These are phyloP conservation scores for Canna indica DNA, from an alignment of 176 grass and related monocot genomes.

Conservation along the genomic window DNA sequence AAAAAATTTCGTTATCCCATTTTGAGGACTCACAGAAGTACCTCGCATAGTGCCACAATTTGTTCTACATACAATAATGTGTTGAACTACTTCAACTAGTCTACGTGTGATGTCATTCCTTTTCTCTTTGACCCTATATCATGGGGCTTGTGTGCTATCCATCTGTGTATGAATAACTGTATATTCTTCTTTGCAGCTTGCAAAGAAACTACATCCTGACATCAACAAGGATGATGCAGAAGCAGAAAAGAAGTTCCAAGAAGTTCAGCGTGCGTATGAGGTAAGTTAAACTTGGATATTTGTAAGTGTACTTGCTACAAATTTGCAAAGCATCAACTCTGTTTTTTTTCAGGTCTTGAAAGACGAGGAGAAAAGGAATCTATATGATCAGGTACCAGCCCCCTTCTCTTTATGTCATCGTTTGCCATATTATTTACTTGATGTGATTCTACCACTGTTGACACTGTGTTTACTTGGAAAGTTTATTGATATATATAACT, in stretches of 20 bases:
- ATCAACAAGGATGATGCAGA: conserved; percentile 86
- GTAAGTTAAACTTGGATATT: conserved; percentile 25
- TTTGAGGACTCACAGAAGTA: too few relatives aligned
- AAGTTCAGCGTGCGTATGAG: conserved; percentile 95
- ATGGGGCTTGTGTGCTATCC: conserved; percentile 3
- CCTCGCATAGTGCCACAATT: too few relatives aligned
- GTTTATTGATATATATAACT: not conserved
- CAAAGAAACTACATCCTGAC: conserved; percentile 95
- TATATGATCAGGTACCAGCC: conserved; percentile 80
- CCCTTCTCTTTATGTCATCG: not conserved
- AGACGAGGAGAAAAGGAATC: conserved; percentile 72
- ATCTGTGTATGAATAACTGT: not conserved
- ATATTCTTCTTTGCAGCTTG: conserved; percentile 44
- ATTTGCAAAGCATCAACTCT: too few relatives aligned
- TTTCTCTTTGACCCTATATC: not conserved
- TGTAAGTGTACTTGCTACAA: not conserved
- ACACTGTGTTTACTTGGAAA: not conserved
- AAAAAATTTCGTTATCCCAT: too few relatives aligned
- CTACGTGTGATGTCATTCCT: not conserved
- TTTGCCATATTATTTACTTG: conserved; percentile 3
- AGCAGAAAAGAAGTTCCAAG: conserved; percentile 94
- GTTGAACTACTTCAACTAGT: too few relatives aligned
- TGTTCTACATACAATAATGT: too few relatives aligned
- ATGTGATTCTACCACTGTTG: not conserved
- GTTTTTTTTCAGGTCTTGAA: conserved; percentile 93